Percentiles rank a stretch among this genome's conserved stretches.
Conservation (phyloP, 1,284 basidiomycete genomes). For the Gymnopus androsaceus region DNA sequence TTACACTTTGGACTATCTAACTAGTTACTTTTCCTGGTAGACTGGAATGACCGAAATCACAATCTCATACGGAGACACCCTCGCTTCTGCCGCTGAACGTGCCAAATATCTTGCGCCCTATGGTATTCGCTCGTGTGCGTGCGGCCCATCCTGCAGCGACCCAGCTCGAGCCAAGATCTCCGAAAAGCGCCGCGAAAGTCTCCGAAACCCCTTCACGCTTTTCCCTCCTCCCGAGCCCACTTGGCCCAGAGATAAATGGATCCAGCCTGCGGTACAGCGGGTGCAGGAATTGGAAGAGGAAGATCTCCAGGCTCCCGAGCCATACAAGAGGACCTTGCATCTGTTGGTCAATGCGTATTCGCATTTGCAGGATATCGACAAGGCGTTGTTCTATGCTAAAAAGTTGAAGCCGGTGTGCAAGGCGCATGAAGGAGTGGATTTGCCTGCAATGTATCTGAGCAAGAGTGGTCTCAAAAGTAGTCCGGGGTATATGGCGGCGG, state of each 20-base stretch:
- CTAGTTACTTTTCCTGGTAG: too few relatives aligned
- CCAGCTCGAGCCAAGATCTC: not conserved
- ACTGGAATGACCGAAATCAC: too few relatives aligned
- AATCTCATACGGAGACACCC: constrained; percentile 24
- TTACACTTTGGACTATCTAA: too few relatives aligned
- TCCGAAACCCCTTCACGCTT: not conserved
- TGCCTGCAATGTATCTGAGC: too few relatives aligned
- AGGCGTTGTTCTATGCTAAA: not conserved
- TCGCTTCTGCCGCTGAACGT: constrained; percentile 20
- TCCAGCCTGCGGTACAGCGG: not conserved
- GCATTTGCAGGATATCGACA: not conserved
- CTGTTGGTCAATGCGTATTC: not conserved
- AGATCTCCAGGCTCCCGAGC: not conserved
- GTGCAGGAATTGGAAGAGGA: constrained; percentile 2
- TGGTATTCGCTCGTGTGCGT: constrained; percentile 19
- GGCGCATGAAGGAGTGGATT: too few relatives aligned
- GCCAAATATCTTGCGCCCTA: constrained; percentile 26
- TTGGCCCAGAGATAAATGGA: not conserved
- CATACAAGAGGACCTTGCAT: not conserved
- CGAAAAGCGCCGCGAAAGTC: not conserved
- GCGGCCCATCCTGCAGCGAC: constrained; percentile 23
- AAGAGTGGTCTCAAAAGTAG: too few relatives aligned
- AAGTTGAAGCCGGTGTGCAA: not conserved
- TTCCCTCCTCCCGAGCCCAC: not conserved
- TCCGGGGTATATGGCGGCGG: too few relatives aligned